Evolutionary conservation across 768 basidiomycete genomes (phyloP), one percentile per base, ranked within the genome.

Genomic region (Piloderma croceum): DNA sequence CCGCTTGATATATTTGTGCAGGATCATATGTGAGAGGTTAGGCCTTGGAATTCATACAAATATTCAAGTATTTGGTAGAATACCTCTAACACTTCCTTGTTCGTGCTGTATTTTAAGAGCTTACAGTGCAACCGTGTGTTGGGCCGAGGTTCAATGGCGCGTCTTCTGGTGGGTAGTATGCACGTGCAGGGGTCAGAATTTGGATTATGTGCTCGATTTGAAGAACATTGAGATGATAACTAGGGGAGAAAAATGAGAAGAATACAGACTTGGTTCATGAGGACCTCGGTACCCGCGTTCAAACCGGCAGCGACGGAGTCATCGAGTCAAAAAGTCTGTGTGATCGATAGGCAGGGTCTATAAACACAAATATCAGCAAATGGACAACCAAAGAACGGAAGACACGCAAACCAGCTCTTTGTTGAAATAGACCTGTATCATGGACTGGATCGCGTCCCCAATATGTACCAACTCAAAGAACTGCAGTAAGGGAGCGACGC

Each of bases 371-470:
- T 20, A 41, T 15, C 24, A 33, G 12, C 3, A 27, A 27, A 19
- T 3, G 3, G 31, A 12, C 20, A 29, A 22, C 34, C 21, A n/a
- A 34, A 20, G 41, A 15, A 27, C 34, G 44, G 33, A 13, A 15
- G 31, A 33, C 18, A 15, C 19, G 12, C 36, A 31, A 45, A 87
- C 90, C 63, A 98, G 66, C 52, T 96, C 94, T 54, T 93, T 93
- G 56, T 98, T 94, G 55, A 94, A 99, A 60, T 93, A 99, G 2
- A 97, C 96, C 51, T 99, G 92, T 5, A 96, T 79, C 81, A 98
- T 97, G 13, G 83, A 90, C 62, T 94, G 90, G 33, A 98, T 97
- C 12, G 90, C 98, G 56, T 99, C 94, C 1, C 92, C 96, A 12
- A 98, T 70, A 64, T 98, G 96, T 1, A 94, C 94, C 18, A 98